Evolutionary conservation across 2,329 filamentous ascomycete species (phyloP), one percentile per base, ranked within the genome.

Genomic region (Blumeria graminis): DNA sequence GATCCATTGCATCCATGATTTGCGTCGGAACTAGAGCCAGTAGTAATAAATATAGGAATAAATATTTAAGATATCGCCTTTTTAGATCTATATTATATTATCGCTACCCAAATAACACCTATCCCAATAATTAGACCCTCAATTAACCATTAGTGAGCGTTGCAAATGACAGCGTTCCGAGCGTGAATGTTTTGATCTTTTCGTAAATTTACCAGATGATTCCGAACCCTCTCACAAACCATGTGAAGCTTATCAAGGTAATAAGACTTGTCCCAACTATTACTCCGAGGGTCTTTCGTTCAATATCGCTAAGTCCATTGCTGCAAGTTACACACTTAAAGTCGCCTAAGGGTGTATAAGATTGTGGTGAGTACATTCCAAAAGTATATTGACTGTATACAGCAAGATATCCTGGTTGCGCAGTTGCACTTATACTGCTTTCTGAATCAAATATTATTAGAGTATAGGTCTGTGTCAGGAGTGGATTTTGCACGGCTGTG

Each of bases 381-480:
- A 82, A 82, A 0, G 63, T 69, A 64, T 79, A 76, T 36, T 66
- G 67, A 48, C 69, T 64, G 58, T 68, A 75, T 2, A 71, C 68
- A 10, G 69, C 70, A 10, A 82, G 67, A 61, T 80, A 80, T 16
- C 80, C 80, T 5, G 77, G 63, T 57, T 75, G 68, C 3, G 76
- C 69, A 1, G 69, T 66, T n/a, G 73, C 74, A 58, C 67, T 76
- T 51, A 76, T 67, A 38, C 68, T 68, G 33, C 70, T 69, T 18
- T 76, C 76, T 2, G 78, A 72, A 63, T 82, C 79, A 65, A 76
- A 74, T 64, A 83, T 72, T 57, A 82, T 69, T 9, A 83, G 71
- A 0, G 77, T 80, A 68, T 81, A 83, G 63, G 75, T 67, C 56
- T 74, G 71, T 0, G 72, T 74, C 41, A 74, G 66, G 45, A 82